phyloP scores from a whole-genome alignment of 2,329 filamentous ascomycete species.

The Orbilia brochopaga region DNA sequence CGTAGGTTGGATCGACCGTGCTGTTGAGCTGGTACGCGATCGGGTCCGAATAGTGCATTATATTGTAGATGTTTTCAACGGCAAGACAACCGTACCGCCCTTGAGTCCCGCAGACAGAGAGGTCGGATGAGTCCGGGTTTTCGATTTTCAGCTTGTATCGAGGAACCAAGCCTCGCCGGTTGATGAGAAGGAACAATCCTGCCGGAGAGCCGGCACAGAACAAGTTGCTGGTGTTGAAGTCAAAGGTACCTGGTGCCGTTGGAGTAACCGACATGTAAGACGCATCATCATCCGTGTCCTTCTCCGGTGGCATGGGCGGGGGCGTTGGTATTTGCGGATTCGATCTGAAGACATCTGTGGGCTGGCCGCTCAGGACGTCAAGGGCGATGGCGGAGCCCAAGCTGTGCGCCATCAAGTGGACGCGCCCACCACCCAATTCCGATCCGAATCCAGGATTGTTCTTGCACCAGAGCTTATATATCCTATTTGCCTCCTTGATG shows the following conservation, averaged over 20 bases:
- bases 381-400: conserved; percentile 93
- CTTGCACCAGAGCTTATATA: conserved; percentile 92
- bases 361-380: conserved; percentile 88
- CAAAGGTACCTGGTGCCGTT: conserved; percentile 65
- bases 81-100: conserved; percentile 88
- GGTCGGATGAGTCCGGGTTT: conserved; percentile 60
- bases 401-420: conserved; percentile 92
- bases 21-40: conserved; percentile 94
- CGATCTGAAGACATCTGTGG: conserved; percentile 63
- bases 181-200: conserved; percentile 89
- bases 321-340: conserved; percentile 30
- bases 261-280: conserved; percentile 44
- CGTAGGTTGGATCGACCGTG: conserved; percentile 80
- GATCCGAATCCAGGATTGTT: conserved; percentile 82
- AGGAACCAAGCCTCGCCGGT: conserved; percentile 73
- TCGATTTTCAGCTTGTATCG: conserved; percentile 77
- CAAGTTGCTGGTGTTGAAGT: conserved; percentile 88
- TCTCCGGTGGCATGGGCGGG: conserved; percentile 53
- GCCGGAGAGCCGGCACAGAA: conserved; percentile 90
- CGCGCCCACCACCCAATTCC: conserved; percentile 71
- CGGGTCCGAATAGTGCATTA: conserved; percentile 75
- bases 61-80: conserved; percentile 95
- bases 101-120: conserved; percentile 73
- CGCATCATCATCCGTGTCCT: conserved; percentile 59
- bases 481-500: conserved; percentile 86